Percentiles rank a stretch among this genome's conserved stretches.
Evolutionary conservation across 73 alveolate species (phyloP).

Genomic region (Paramecium bursaria): DNA sequence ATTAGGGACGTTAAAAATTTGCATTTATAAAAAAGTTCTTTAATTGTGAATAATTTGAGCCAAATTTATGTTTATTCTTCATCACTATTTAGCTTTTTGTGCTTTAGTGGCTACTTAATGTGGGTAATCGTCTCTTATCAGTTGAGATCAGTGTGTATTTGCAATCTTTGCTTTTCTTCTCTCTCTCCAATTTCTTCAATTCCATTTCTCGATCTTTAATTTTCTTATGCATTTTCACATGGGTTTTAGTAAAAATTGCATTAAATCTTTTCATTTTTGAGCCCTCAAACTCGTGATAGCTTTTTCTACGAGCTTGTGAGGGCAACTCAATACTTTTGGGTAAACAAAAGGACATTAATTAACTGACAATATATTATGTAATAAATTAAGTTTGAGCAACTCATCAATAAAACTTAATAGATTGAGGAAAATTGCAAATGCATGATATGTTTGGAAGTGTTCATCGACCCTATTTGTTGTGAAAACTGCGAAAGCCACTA

Average conservation of each 20-base stretch:
- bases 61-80: too few relatives aligned
- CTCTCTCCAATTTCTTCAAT: too few relatives aligned
- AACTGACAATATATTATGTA: constrained; percentile 55
- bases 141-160: too few relatives aligned
- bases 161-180: background rate
- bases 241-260: constrained; percentile 40
- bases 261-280: constrained; percentile 52
- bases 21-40: too few relatives aligned
- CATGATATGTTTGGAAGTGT: constrained; percentile 52
- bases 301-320: constrained; percentile 19
- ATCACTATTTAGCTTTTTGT: too few relatives aligned
- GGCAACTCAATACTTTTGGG: too few relatives aligned
- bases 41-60: too few relatives aligned
- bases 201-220: too few relatives aligned
- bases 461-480: constrained; percentile 53
- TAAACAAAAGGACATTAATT: too few relatives aligned
- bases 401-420: constrained; percentile 23
- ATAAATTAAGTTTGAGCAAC: constrained; percentile 12
- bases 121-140: too few relatives aligned
- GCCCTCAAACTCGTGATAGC: constrained; percentile 26
- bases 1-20: too few relatives aligned
- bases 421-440: constrained; percentile 39
- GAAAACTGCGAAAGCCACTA: constrained; percentile 47
- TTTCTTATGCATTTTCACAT: background rate
- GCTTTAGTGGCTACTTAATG: too few relatives aligned